phyloP scores from a whole-genome alignment of 371 early-diverging fungal species.

The Syncephalastrum sp. region DNA sequence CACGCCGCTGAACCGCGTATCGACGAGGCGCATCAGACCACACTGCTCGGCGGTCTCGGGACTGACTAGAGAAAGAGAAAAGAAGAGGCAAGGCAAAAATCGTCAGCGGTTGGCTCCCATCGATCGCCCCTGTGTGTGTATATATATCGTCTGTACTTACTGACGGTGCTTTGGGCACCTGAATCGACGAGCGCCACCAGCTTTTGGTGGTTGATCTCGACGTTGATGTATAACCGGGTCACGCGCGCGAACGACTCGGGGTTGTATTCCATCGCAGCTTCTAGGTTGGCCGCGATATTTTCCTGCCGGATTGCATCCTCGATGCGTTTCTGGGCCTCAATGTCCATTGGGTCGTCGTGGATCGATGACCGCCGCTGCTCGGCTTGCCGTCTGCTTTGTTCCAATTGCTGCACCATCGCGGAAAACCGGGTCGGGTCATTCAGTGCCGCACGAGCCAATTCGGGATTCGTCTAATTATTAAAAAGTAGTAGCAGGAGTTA shows the following conservation, averaged over 20 bases:
- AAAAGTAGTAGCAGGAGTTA: not conserved
- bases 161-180: constrained; percentile 96
- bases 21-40: constrained; percentile 86
- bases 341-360: constrained; percentile 83
- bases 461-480: constrained; percentile 36
- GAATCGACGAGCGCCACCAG: constrained; percentile 97
- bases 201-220: constrained; percentile 82
- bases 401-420: constrained; percentile 65
- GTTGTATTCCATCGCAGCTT: constrained; percentile 91
- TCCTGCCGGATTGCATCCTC: constrained; percentile 88
- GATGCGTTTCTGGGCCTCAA: constrained; percentile 89
- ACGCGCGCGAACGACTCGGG: constrained; percentile 92
- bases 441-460: constrained; percentile 67
- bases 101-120: too few relatives aligned
- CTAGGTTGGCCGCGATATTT: constrained; percentile 84
- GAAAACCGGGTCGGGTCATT: constrained; percentile 67
- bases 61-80: constrained; percentile 55
- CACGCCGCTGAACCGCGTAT: constrained; percentile 86
- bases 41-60: constrained; percentile 84
- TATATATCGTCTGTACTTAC: constrained; percentile 47
- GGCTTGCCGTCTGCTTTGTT: constrained; percentile 55
- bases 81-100: too few relatives aligned
- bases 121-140: too few relatives aligned
- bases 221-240: constrained; percentile 88
- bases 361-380: constrained; percentile 55